Evolutionary conservation across 352 stramenopile genomes (phyloP), one percentile per base, ranked within the genome.

Genomic region (Globisporangium cederbergense): DNA sequence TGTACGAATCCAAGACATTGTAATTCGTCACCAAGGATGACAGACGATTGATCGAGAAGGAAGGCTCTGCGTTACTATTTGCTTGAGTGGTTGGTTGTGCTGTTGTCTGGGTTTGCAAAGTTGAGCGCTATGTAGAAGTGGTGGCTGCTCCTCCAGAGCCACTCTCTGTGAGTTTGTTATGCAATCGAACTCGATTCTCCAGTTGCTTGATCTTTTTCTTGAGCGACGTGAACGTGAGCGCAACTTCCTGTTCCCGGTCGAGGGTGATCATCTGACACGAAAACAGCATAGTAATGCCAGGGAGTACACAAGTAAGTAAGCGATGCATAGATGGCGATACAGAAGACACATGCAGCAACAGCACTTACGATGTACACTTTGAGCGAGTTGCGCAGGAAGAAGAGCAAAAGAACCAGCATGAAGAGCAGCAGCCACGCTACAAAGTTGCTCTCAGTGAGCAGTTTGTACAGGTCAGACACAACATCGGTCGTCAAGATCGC

Each of bases 121-220:
- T 9, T 49, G 8, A 9, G 22, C 8, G 43, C 18, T 49, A 49
- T 9, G 43, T 49, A 49, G 16, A 16, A 22, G 3, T 49, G 14
- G 43, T 49, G 18, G 16, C 4, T 49, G 0, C 14, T n/a, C 14
- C 14, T 49, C 43, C 6, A 20, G 49, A n/a, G 25, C 25, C 5
- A 6, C 14, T 20, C 49, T 55, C 49, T 55, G 49, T 10, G 5
- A 55, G 49, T 22, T 61, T 74, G 25, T 75, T 80, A 51, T 89
- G 78, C 60, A 89, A 62, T 16, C 75, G 74, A 45, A 86, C 47
- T 4, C 78, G 78, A n/a, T 75, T 86, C 50, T 89, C 78, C 2
- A 89, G 73, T 46, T 89, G 80, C 57, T 78, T 85, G 60, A 89
- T 85, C 53, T 80, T 84, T 42, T 74, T 85, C 8, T 68, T 71